phyloP scores from a whole-genome alignment of 1,139 yeast genomes.

The Torulaspora globosa region DNA sequence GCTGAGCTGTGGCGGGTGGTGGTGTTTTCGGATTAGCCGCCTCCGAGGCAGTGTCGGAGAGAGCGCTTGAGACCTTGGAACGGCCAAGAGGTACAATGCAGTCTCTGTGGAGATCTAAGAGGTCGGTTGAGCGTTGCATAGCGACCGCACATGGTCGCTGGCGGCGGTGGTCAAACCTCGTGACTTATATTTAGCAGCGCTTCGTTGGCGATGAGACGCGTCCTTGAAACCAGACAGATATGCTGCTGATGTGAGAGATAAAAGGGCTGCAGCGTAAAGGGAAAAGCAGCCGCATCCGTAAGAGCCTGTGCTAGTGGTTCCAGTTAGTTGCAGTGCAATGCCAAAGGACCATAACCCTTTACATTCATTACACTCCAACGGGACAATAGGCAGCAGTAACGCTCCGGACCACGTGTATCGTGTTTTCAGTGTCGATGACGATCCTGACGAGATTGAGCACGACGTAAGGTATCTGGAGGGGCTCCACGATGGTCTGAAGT shows the following conservation, averaged over 20 bases:
- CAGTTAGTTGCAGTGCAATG: constrained; percentile 5
- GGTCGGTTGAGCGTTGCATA: too few relatives aligned
- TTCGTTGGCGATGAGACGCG: constrained; percentile 5
- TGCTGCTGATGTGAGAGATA: neutral
- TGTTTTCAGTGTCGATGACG: constrained; percentile 73
- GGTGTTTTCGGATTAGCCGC: neutral
- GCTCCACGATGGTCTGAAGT: constrained; percentile 62
- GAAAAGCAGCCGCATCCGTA: neutral
- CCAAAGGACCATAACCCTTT: constrained; percentile 15
- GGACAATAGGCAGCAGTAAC: constrained; percentile 11
- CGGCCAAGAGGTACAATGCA: too few relatives aligned
- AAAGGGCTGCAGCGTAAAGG: neutral
- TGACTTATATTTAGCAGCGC: neutral
- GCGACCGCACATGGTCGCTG: neutral
- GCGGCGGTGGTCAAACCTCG: neutral
- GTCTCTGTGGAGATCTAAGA: neutral
- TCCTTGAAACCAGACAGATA: neutral
- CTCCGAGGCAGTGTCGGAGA: too few relatives aligned
- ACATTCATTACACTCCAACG: constrained; percentile 16
- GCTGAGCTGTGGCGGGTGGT: neutral
- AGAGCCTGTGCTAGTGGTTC: neutral
- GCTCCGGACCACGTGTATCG: constrained; percentile 32
- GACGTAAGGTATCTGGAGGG: constrained; percentile 68
- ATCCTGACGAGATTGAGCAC: constrained; percentile 56
- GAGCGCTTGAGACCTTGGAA: too few relatives aligned